A percentile compares a stretch with the other conserved stretches of the same genome.
Conservation (phyloP, 345 rosid species). For the Eucalyptus cloeziana region DNA sequence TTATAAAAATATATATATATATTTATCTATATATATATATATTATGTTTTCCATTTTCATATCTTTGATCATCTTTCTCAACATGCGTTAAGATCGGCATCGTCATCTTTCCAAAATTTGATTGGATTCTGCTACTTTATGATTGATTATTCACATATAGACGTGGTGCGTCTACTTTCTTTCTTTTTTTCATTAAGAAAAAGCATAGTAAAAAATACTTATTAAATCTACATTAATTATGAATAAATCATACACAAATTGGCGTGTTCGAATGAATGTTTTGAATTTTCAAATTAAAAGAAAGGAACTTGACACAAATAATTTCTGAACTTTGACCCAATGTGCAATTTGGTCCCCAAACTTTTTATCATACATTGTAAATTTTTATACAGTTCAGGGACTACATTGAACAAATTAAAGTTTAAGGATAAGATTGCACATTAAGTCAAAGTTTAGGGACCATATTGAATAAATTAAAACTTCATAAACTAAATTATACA, state of each 20-base stretch:
- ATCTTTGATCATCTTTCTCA: neutral
- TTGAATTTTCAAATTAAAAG: too few species aligned
- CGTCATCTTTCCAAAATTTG: neutral
- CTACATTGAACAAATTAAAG: too few species aligned
- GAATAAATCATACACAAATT: neutral
- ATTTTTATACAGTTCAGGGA: rapidly evolving
- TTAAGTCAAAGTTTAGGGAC: rapidly evolving
- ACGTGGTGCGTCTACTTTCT: neutral
- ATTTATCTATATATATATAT: too few species aligned
- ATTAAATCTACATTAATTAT: too few species aligned
- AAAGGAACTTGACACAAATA: too few species aligned
- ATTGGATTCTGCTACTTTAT: neutral
- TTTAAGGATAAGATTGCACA: rapidly evolving
- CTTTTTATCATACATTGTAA: rapidly evolving
- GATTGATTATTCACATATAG: neutral
- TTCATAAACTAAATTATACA: neutral
- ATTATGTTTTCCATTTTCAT: neutral
- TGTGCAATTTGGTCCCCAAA: rapidly evolving
- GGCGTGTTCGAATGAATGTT: rapidly evolving
- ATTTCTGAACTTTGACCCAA: rapidly evolving
- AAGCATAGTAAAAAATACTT: neutral
- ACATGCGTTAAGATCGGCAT: neutral
- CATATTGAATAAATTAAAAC: too few species aligned
- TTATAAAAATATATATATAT: too few species aligned
- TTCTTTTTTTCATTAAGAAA: too few species aligned